A percentile compares a stretch with the other conserved stretches of the same genome.
Evolutionary conservation across 768 basidiomycete genomes (phyloP).

Genomic region (Russula earlei): DNA sequence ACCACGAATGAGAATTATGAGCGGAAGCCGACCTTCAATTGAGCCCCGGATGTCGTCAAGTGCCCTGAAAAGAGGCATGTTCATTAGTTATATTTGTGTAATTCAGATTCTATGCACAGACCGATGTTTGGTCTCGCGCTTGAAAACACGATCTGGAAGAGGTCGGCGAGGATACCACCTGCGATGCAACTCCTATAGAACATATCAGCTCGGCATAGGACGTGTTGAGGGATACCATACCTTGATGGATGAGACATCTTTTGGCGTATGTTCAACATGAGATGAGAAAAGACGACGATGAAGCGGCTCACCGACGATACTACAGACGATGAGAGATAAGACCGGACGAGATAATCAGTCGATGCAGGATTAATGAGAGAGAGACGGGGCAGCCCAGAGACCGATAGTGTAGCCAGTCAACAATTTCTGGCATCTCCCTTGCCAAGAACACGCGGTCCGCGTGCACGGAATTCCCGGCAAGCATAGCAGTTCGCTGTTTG

Average conservation of each 20-base stretch:
- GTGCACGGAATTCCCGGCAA: constrained; percentile 88
- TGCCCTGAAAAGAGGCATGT: constrained; percentile 39
- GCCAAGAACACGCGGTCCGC: constrained; percentile 64
- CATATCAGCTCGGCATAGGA: background rate
- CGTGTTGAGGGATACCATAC: constrained; percentile 26
- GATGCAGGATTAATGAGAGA: background rate
- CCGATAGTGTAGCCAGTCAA: constrained; percentile 80
- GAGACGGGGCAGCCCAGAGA: constrained; percentile 22
- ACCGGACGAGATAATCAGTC: constrained; percentile 5
- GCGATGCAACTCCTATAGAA: constrained; percentile 55
- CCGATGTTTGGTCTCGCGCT: constrained; percentile 48
- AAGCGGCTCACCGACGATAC: constrained; percentile 55
- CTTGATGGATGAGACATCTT: constrained; percentile 82
- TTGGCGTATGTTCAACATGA: background rate
- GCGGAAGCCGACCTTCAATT: constrained; percentile 48
- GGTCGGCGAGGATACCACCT: constrained; percentile 53
- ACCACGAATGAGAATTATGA: background rate
- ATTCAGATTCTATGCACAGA: constrained; percentile 23
- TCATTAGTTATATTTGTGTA: background rate
- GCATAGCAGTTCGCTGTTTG: constrained; percentile 43
- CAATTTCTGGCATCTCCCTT: constrained; percentile 71
- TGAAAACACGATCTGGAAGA: constrained; percentile 20
- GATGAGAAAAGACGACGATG: background rate
- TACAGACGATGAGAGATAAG: constrained; percentile 22
- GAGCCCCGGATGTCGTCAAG: constrained; percentile 73